phyloP scores from a whole-genome alignment of 306 rosid genomes.

The Inga leiocalycina region DNA sequence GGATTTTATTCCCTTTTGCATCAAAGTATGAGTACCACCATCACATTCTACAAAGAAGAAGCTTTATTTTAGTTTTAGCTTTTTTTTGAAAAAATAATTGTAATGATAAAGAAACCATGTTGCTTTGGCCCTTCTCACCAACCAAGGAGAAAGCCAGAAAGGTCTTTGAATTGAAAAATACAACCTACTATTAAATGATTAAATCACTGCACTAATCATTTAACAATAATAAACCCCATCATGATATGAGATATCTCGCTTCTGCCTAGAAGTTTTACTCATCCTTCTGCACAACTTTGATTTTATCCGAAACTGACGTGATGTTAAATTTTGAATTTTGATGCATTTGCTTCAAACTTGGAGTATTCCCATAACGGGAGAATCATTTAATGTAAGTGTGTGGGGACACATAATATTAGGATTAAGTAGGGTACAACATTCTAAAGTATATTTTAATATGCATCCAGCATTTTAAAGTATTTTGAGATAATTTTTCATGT shows the following conservation, averaged over 20 bases:
- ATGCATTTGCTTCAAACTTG: background rate
- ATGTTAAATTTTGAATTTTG: background rate
- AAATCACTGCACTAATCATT: constrained; percentile 79
- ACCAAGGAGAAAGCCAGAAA: constrained; percentile 44
- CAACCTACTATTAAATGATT: constrained; percentile 39
- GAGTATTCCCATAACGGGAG: background rate
- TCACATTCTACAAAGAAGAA: constrained; percentile 35
- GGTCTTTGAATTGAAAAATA: constrained; percentile 40
- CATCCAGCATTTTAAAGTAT: too few relatives aligned
- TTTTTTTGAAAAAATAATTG: background rate
- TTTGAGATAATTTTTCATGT: too few relatives aligned
- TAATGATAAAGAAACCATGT: constrained; percentile 36
- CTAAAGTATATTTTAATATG: too few relatives aligned
- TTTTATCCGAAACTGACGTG: background rate
- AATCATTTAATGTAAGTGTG: too few relatives aligned
- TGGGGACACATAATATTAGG: too few relatives aligned
- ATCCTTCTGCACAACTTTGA: background rate
- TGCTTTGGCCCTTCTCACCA: constrained; percentile 43
- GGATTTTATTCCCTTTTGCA: constrained; percentile 35
- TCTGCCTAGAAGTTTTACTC: constrained; percentile 29
- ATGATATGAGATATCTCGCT: constrained; percentile 38
- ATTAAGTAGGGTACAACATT: too few relatives aligned
- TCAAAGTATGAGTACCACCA: constrained; percentile 58
- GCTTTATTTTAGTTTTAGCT: background rate
- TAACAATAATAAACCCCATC: constrained; percentile 90